Evolutionary conservation across 2,329 filamentous ascomycete genomes (phyloP).

Genomic region (Penicillium sp.): DNA sequence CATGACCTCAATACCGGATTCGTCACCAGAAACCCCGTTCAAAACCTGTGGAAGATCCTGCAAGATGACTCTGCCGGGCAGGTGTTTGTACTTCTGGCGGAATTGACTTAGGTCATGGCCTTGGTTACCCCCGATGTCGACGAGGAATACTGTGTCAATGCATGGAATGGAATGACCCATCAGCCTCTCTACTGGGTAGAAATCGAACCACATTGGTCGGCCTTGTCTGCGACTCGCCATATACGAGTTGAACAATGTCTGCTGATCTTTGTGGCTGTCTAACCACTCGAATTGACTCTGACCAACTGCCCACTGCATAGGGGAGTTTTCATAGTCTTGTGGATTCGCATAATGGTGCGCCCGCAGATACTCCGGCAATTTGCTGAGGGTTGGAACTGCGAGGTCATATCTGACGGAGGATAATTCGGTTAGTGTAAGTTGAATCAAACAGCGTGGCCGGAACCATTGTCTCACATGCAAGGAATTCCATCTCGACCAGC

Average conservation of each 20-base stretch:
- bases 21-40: conserved; percentile 2
- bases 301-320: conserved; percentile 35
- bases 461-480: conserved; percentile 27
- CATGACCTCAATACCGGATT: conserved; percentile 30
- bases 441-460: not conserved
- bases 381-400: conserved; percentile 32
- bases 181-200: conserved; percentile 30
- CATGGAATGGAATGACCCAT: conserved; percentile 22
- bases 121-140: conserved; percentile 46
- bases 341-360: conserved; percentile 28
- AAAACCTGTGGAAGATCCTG: conserved; percentile 41
- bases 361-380: conserved; percentile 33
- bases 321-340: conserved; percentile 28
- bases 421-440: not conserved
- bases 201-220: conserved; percentile 31
- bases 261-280: conserved; percentile 24
- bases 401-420: conserved; percentile 21
- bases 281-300: conserved; percentile 38
- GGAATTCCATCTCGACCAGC: conserved; percentile 31
- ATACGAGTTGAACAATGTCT: conserved; percentile 34
- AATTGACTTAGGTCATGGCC: conserved; percentile 41
- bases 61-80: conserved; percentile 38
- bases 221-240: conserved; percentile 35
- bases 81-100: conserved; percentile 30
- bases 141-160: conserved; percentile 35